Base-by-base conservation (phyloP, 495 filamentous ascomycete species). In the Pseudoneurospora amorphoporcata region DNA sequence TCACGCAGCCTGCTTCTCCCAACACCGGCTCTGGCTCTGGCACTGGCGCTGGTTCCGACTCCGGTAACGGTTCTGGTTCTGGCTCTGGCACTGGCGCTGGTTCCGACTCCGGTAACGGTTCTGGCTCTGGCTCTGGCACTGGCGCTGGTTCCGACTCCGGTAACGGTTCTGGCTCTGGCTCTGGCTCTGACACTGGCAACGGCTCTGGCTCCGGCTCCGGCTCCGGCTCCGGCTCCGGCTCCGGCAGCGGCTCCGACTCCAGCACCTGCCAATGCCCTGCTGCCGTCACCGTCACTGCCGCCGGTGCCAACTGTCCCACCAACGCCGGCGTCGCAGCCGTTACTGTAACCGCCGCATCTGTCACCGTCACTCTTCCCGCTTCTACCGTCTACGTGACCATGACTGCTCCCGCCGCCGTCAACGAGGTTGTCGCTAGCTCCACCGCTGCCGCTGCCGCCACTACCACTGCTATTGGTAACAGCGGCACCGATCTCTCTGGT, bases 301-400 rank as follows among this genome's bases (percentile, higher is more conserved):
- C 76, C 53, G 77, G 82, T 41, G 74, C 77, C 32, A 79, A 81
- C 39, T 79, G 79, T 53, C 76, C 81, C 69, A 83, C 84, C 41
- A 71, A 68, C 35, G 43, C 45, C 35, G 35, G 70, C 29, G 78
- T 79, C 58, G 76, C 70, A 39, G 77, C 80, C n/a, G 80, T 80
- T n/a, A 81, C 81, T 58, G 76, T 80, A 37, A 82, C 83, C 23
- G 69, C 75, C 7, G 73, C 78, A 2, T 76, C 78, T 35, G 71
- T 69, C 71, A 73, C 72, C 35, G 72, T 71, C 17, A 65, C 65
- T 14, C 65, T 39, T 8, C 65, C 74, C 17, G 77, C 80, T 14
- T 76, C 80, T 9, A 85, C 83, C 69, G 79, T 85, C 73, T 84
- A 83, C 79, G 74, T 86, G 40, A 86, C 84, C 14, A 77, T 81